Percentiles rank a stretch among this genome's conserved stretches.
Conservation (phyloP, 1,284 basidiomycete genomes). For the Sphaerobolus stellatus region DNA sequence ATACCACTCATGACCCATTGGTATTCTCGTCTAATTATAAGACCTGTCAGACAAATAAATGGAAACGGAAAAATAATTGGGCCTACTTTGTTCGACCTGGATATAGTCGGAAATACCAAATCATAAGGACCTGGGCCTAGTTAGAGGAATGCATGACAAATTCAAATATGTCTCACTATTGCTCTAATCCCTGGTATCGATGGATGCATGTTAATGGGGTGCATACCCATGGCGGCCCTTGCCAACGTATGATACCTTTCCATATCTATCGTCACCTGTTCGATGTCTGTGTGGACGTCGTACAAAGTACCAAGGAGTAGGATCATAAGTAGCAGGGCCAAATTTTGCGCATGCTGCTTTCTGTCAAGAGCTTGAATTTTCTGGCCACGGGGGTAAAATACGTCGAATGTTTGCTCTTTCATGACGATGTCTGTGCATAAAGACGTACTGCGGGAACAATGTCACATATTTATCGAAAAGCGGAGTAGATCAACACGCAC, state of each 20-base stretch:
- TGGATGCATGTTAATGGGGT: constrained; percentile 6
- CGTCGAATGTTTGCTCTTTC: not conserved
- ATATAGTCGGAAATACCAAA: constrained; percentile 13
- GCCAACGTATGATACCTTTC: constrained; percentile 9
- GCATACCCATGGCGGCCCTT: constrained; percentile 6
- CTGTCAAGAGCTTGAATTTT: not conserved
- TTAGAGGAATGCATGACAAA: not conserved
- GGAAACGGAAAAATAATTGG: not conserved
- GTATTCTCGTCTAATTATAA: constrained; percentile 5
- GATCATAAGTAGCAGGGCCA: constrained; percentile 10
- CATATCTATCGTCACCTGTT: constrained; percentile 3
- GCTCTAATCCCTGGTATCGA: constrained; percentile 5
- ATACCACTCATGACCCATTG: constrained; percentile 10
- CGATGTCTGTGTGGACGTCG: constrained; percentile 3
- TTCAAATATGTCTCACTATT: not conserved
- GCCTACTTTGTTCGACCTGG: constrained; percentile 11
- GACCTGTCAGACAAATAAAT: not conserved
- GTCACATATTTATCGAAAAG: not conserved
- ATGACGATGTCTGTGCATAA: not conserved
- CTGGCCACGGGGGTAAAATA: constrained; percentile 4
- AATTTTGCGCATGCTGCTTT: constrained; percentile 3
- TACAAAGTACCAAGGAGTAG: constrained; percentile 11
- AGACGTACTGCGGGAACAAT: not conserved
- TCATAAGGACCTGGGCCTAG: constrained; percentile 7
- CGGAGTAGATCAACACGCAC: constrained; percentile 1